These are phyloP conservation scores for Neurospora sp. DNA, from an alignment of 495 filamentous ascomycete genomes.

Conservation along the genomic window DNA sequence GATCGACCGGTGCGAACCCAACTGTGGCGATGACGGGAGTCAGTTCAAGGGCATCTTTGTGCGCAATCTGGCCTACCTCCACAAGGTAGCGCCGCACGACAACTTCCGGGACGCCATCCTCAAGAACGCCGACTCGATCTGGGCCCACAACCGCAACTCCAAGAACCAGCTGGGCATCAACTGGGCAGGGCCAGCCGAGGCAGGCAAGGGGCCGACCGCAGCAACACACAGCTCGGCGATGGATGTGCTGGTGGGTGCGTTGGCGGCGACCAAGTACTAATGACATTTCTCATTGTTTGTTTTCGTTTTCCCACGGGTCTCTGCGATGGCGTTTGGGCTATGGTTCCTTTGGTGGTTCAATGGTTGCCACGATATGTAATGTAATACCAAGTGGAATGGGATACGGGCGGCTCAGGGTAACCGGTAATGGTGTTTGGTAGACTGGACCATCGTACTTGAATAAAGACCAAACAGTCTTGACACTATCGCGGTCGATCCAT, in stretches of 20 bases:
- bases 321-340: neutral
- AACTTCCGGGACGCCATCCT: constrained; percentile 45
- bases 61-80: constrained; percentile 53
- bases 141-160: constrained; percentile 47
- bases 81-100: constrained; percentile 40
- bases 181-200: constrained; percentile 50
- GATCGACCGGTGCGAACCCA: constrained; percentile 44
- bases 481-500: neutral
- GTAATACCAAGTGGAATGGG: neutral
- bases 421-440: neutral
- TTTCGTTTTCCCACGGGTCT: neutral
- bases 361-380: neutral
- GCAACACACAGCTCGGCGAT: constrained; percentile 55
- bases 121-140: constrained; percentile 56
- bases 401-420: neutral
- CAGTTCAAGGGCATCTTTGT: constrained; percentile 80
- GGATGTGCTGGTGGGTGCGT: constrained; percentile 60
- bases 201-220: constrained; percentile 31
- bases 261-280: constrained; percentile 20
- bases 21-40: constrained; percentile 48
- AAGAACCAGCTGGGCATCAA: constrained; percentile 43
- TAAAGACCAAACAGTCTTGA: neutral
- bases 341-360: neutral
- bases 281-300: neutral
- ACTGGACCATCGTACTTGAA: neutral